Conservation (phyloP, 2,329 filamentous ascomycete genomes). For the Colletotrichum sp. region DNA sequence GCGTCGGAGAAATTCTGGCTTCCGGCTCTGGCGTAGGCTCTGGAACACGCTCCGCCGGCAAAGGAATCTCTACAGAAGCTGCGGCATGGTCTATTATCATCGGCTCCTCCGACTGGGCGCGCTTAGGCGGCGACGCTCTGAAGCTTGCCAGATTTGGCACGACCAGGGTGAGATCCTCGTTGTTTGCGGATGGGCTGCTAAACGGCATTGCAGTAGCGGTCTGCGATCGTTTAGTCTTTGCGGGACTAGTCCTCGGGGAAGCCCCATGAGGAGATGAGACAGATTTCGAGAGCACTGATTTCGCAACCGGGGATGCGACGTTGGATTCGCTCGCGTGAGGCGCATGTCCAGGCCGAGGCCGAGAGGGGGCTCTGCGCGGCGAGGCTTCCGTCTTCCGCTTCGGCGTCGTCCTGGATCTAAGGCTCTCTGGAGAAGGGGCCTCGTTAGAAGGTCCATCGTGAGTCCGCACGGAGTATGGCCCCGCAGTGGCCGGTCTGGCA, state of each 20-base stretch:
- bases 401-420: slow-evolving; percentile 53
- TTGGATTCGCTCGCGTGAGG: slow-evolving; percentile 57
- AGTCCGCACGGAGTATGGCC: slow-evolving; percentile 68
- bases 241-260: slow-evolving; percentile 48
- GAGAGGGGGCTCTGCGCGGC: slow-evolving; percentile 55
- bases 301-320: slow-evolving; percentile 48
- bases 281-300: slow-evolving; percentile 11
- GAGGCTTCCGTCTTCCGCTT: slow-evolving; percentile 55
- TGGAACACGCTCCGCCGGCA: neutral
- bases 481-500: slow-evolving; percentile 66
- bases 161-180: slow-evolving; percentile 60
- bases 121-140: slow-evolving; percentile 24
- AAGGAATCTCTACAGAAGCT: slow-evolving; percentile 3
- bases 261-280: slow-evolving; percentile 23
- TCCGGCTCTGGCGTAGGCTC: slow-evolving; percentile 13
- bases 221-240: slow-evolving; percentile 40
- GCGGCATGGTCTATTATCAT: slow-evolving; percentile 6
- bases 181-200: slow-evolving; percentile 51
- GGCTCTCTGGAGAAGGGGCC: slow-evolving; percentile 52
- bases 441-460: slow-evolving; percentile 48
- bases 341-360: slow-evolving; percentile 51
- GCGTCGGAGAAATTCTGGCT: slow-evolving; percentile 25
- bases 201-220: slow-evolving; percentile 29
- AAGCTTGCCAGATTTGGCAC: slow-evolving; percentile 51
- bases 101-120: slow-evolving; percentile 24